Base-by-base conservation (phyloP, 805 yeast species). In the Kuraishia piskuri region DNA sequence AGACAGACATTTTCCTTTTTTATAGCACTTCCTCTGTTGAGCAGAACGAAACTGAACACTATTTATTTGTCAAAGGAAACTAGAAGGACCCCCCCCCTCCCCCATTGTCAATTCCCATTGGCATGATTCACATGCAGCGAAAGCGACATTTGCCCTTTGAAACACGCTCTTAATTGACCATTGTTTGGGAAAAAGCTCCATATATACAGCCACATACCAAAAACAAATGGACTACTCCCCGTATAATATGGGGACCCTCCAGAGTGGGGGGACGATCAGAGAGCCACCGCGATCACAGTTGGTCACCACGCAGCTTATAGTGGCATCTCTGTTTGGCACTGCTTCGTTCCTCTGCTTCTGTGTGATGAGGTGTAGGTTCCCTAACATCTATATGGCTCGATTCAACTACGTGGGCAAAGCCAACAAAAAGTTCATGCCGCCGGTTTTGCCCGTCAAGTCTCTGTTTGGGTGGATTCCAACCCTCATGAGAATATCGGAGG, bases 361-460 rank as follows among this genome's bases (percentile, higher is more conserved):
- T 44, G 57, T 87, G 1, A 72, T 91, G 48, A 71, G 96, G 48
- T 78, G 81, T 52, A 77, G 80, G 52, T 86, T 89, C 74, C 95
- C 96, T 23, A 84, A 83, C 61, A 75, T 92, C 21, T 92, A 89
- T 61, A 91, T 91, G 56, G 94, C 97, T 10, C 78, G 97, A 58
- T 73, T 80, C 56, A 72, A 78, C 58, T 76, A 80, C 53, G 68
- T 75, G 53, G 74, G 69, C 52, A 59, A 58, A 54, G 65, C 62
- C 59, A 75, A 63, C 67, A 73, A 63, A 55, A 76, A 51, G 73
- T 77, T 64, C 66, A 74, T 55, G 66, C 74, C 87, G 9, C 96
- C 94, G 2, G 62, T 67, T 31, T 71, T 88, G 20, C 83, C 88
- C 5, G 59, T 71, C 49, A 66, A 65, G 44, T 75, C 88, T 2